Evolutionary conservation across 2,329 filamentous ascomycete species (phyloP).

Genomic region (Fusarium burgessii): DNA sequence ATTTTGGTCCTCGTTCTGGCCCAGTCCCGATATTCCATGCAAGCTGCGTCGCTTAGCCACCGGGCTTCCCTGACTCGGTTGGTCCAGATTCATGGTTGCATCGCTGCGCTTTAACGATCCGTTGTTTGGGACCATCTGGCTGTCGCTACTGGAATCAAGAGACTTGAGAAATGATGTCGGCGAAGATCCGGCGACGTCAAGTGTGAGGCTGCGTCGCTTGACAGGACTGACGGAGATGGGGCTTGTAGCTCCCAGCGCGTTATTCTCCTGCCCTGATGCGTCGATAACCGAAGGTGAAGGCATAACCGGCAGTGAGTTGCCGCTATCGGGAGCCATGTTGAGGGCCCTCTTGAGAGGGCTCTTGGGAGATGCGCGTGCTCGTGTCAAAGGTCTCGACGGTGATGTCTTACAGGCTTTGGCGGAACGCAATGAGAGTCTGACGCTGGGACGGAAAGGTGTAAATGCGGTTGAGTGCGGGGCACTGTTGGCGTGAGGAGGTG

Average conservation of each 20-base stretch:
- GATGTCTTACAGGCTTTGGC: conserved; percentile 69
- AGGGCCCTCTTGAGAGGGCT: conserved; percentile 85
- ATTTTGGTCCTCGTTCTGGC: conserved; percentile 70
- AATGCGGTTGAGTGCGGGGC: conserved; percentile 62
- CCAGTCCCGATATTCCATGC: conserved; percentile 76
- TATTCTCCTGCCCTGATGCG: conserved; percentile 60
- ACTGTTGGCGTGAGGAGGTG: conserved; percentile 51
- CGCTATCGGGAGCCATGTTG: conserved; percentile 75
- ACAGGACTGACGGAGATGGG: conserved; percentile 51
- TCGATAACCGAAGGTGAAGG: conserved; percentile 52
- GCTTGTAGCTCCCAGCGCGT: conserved; percentile 52
- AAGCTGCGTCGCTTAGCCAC: conserved; percentile 91
- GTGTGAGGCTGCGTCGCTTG: conserved; percentile 68
- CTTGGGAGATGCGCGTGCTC: conserved; percentile 78
- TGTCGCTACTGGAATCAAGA: conserved; percentile 58
- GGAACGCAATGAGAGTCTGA: conserved; percentile 74
- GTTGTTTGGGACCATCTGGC: conserved; percentile 57
- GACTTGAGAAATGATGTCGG: conserved; percentile 64
- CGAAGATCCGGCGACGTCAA: conserved; percentile 67
- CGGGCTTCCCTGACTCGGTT: conserved; percentile 81
- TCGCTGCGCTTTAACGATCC: conserved; percentile 95
- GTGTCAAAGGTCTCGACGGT: conserved; percentile 67
- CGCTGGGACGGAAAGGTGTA: conserved; percentile 74
- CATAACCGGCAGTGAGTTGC: conserved; percentile 70
- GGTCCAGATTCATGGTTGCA: conserved; percentile 87